Base-by-base conservation (phyloP, 345 rosid species). In the Capsella bursapastoris region DNA sequence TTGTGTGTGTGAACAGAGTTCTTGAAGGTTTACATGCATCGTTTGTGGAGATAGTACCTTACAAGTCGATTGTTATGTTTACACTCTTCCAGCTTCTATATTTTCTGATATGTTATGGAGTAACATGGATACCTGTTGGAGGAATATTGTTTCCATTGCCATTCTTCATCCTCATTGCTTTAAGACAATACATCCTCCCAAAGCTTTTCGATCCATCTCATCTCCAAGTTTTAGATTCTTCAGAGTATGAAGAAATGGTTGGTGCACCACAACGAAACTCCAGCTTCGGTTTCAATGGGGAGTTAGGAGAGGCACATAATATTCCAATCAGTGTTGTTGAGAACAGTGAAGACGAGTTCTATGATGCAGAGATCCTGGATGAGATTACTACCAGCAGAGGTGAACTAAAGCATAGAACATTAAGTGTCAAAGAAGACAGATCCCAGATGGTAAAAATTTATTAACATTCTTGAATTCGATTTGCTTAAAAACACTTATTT, bases 91-190 rank as follows among this genome's bases (percentile, higher is more conserved):
- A 92, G 64, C 64, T 88, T 48, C 72, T 82, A 2, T 90, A 92
- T 71, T 77, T 88, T 70, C 50, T 86, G 57, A 51, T 90, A 27
- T 90, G 92, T 72, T 90, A 73, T 38, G 94, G 96, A 31, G 86
- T 86, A 47, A 88, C 95, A 37, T 92, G 98, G 96, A 87, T 90
- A 68, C 96, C 96, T 7, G 80, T 88, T 0, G 96, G 87, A 29
- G 95, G 95, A 43, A 81, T 90, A 18, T 64, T 90, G 81, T 92
- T 90, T 68, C 96, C 92, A 2, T 60, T 92, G 40, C 90, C 94
- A 1, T 90, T 92, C 83, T 88, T 90, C 82, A 60, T 88, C 59
- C 89, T 92, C 43, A 81, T 92, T 61, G 64, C 77, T 70, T 32
- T 92, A 78, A 83, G 98, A 76, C 85, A 88, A 62, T 81, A 82